Conservation (phyloP, 306 rosid species). For the Prunus salicina region DNA sequence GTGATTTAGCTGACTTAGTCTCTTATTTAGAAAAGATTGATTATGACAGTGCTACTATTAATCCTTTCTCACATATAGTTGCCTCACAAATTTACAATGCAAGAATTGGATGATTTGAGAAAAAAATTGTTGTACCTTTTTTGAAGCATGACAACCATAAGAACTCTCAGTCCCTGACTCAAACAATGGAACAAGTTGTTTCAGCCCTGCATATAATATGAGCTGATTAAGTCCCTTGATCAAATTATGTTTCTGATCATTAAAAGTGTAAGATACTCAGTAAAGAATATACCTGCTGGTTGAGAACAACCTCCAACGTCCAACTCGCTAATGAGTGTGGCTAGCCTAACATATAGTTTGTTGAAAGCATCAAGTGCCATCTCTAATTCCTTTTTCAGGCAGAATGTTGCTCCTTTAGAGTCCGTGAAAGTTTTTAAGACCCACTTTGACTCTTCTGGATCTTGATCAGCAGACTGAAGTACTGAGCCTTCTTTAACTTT, state of each 20-base stretch:
- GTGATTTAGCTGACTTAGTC: constrained; percentile 9
- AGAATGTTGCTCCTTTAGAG: constrained; percentile 25
- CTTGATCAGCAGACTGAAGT: constrained; percentile 28
- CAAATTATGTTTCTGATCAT: constrained; percentile 6
- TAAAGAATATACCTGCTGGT: constrained; percentile 46
- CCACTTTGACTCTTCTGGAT: constrained; percentile 29
- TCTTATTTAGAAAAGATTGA: background rate
- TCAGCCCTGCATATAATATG: constrained; percentile 50
- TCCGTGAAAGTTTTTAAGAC: constrained; percentile 22
- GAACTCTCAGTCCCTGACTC: constrained; percentile 32
- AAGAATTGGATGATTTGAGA: background rate
- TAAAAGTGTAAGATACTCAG: constrained; percentile 15
- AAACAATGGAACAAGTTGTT: constrained; percentile 32
- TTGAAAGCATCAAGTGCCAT: constrained; percentile 41
- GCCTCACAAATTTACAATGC: background rate
- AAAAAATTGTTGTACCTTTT: constrained; percentile 41
- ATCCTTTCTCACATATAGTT: background rate
- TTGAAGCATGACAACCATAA: constrained; percentile 30
- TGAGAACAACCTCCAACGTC: constrained; percentile 32
- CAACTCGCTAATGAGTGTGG: constrained; percentile 35
- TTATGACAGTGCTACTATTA: background rate
- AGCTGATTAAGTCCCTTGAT: constrained; percentile 23
- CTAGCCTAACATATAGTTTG: constrained; percentile 38
- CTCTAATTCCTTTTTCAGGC: constrained; percentile 55
- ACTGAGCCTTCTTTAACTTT: constrained; percentile 28